Evolutionary conservation across 257 asterid species (phyloP), one percentile per base, ranked within the genome.

Genomic region (Prunella vulgaris): DNA sequence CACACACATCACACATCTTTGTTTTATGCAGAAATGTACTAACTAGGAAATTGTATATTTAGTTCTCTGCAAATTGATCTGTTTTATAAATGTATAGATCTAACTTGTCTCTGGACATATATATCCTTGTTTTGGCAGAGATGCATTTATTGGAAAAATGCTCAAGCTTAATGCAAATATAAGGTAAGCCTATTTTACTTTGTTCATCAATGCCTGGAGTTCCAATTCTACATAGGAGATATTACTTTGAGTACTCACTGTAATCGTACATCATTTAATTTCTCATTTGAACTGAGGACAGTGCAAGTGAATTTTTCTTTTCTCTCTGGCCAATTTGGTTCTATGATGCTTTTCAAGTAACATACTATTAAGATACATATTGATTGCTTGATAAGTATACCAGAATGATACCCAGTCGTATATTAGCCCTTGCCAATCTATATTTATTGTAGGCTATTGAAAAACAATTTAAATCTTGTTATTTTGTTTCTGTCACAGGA

Each of bases 141-240:
- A 90, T 70, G 86, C 74, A 25, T 90, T 90, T 66, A 83, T 90
- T n/a, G 71, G 28, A 57, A 64, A 82, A 78, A 90, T 90, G 97
- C 68, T 85, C 17, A 87, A 82, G 76, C 81, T 90, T 64, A 87
- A 93, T 78, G 85, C 82, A 61, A 62, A 68, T 67, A 85, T 90
- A 80, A 84, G 97, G 97, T 88, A 68, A 48, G 52, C 74, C 52
- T 54, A 38, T 30, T 71, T 64, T 69, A 33, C 48, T 51, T 20
- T n/a, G 69, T 64, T 58, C 21, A 38, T 60, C 35, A 44, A 9
- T 62, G 18, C 15, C 38, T 62, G 38, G 42, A 37, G 21, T 65
- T 46, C 5, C 33, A 38, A 65, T 14, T 15, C 48, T 33, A 28
- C 42, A 24, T 7, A 2, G 17, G 60, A 33, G 33, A 51, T 44